Evolutionary conservation across 305 asterid species (phyloP).

Genomic region (Rubia balearica): DNA sequence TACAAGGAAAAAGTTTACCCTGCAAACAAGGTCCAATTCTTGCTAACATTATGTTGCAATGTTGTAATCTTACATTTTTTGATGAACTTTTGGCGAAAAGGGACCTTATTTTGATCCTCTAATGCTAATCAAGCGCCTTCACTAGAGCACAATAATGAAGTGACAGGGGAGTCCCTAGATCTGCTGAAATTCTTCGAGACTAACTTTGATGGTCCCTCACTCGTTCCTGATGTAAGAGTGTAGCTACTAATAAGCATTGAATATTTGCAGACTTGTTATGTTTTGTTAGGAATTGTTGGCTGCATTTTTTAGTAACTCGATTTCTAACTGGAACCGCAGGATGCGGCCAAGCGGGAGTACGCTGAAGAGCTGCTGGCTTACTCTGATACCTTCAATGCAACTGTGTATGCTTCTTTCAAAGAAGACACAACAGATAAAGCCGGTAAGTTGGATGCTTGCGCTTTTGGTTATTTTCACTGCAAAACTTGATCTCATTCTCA

Average conservation of each 20-base stretch:
- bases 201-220: slow-evolving; percentile 74
- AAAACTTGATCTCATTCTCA: slow-evolving; percentile 12
- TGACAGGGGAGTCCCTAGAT: slow-evolving; percentile 79
- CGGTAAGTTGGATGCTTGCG: slow-evolving; percentile 28
- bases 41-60: not conserved
- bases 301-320: slow-evolving; percentile 16
- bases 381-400: slow-evolving; percentile 41
- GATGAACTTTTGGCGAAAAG: not conserved
- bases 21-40: slow-evolving; percentile 49
- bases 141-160: slow-evolving; percentile 64
- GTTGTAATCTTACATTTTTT: not conserved
- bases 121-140: slow-evolving; percentile 47
- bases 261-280: not conserved
- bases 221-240: slow-evolving; percentile 57
- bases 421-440: slow-evolving; percentile 37
- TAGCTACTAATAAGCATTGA: not conserved
- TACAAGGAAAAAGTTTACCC: slow-evolving; percentile 85
- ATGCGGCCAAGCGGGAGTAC: slow-evolving; percentile 43
- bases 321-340: slow-evolving; percentile 29
- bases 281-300: not conserved
- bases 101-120: not conserved
- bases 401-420: slow-evolving; percentile 45
- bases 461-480: not conserved
- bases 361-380: slow-evolving; percentile 54
- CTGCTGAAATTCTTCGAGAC: slow-evolving; percentile 55